Percentiles rank a stretch among this genome's conserved stretches.
These are phyloP conservation scores for Tripterygium wilfordii DNA, from an alignment of 177 flowering plant genomes.

Conservation along the genomic window DNA sequence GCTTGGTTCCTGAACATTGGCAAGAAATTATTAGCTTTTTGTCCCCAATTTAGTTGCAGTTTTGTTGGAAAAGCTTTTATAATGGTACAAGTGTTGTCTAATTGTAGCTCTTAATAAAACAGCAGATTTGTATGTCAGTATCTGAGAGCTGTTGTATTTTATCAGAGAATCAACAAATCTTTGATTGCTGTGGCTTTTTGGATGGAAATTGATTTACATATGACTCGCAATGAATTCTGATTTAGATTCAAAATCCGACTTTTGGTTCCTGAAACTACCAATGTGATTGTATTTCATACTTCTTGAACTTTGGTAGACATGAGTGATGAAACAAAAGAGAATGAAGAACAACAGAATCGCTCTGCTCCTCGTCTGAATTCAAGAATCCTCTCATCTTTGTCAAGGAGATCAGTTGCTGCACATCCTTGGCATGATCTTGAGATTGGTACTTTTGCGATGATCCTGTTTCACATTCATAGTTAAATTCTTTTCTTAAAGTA, in stretches of 20 bases:
- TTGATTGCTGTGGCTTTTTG: too few relatives aligned
- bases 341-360: slow-evolving; percentile 9
- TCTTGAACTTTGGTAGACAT: slow-evolving; percentile 18
- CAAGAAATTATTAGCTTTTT: too few relatives aligned
- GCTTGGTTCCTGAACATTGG: too few relatives aligned
- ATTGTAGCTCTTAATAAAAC: too few relatives aligned
- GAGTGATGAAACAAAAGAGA: slow-evolving; percentile 25
- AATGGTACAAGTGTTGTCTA: too few relatives aligned
- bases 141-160: too few relatives aligned
- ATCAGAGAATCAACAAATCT: too few relatives aligned
- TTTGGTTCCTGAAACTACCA: not conserved
- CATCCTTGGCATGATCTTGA: slow-evolving; percentile 95
- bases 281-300: not conserved
- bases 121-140: too few relatives aligned
- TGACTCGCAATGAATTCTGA: too few relatives aligned
- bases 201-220: too few relatives aligned
- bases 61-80: too few relatives aligned
- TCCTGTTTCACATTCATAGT: not conserved
- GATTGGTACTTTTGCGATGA: slow-evolving; percentile 41
- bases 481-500: not conserved
- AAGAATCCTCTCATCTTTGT: slow-evolving; percentile 71
- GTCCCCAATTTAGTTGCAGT: too few relatives aligned
- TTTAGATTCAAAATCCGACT: not conserved
- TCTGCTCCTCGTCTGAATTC: slow-evolving; percentile 44
- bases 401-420: slow-evolving; percentile 78